Evolutionary conservation across 345 rosid species (phyloP), one percentile per base, ranked within the genome.

Genomic region (Acer negundo): DNA sequence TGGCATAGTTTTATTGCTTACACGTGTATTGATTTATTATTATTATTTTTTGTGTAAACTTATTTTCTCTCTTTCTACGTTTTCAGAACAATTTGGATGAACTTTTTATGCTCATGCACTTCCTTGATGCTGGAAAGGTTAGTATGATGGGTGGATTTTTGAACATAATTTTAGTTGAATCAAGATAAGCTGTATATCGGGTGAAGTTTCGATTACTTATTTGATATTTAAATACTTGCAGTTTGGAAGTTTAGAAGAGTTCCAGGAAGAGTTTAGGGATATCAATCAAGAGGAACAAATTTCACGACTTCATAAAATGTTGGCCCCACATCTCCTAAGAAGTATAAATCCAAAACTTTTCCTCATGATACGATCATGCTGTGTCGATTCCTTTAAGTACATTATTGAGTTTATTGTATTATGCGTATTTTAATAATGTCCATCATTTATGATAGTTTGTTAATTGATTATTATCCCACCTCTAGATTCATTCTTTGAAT

Each of bases 91-190:
- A 97, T 86, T 87, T 97, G 87, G 98, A 94, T 83, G 99, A 97
- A 80, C 98, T 97, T 81, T 94, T 97, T 92, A 97, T 97, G 98
- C 98, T 97, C 72, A 97, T 97, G 99, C 99, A 97, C 85, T 97
- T 97, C 86, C 99, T 97, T 81, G 99, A 97, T 86, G 98, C 94
- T 68, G 99, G 98, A 81, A 97, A 97, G 97, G 98, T 93, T 79
- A 77, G 85, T 82, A 62, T 70, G 63, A 61, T 56, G 63, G 73
- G 20, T 73, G 26, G 70, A 76, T 68, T 81, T 24, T 62, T 31
- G 26, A 44, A 38, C 42, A 67, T 44, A 19, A 47, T 24, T 46
- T 24, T 72, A 55, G 42, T 73, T 76, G 70, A 58, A 70, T 73
- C 42, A 75, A 72, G 78, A 70, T 71, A 20, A 31, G 17, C 74